These are phyloP conservation scores for Yarrowia porcina DNA, from an alignment of 805 yeast species.

Conservation along the genomic window DNA sequence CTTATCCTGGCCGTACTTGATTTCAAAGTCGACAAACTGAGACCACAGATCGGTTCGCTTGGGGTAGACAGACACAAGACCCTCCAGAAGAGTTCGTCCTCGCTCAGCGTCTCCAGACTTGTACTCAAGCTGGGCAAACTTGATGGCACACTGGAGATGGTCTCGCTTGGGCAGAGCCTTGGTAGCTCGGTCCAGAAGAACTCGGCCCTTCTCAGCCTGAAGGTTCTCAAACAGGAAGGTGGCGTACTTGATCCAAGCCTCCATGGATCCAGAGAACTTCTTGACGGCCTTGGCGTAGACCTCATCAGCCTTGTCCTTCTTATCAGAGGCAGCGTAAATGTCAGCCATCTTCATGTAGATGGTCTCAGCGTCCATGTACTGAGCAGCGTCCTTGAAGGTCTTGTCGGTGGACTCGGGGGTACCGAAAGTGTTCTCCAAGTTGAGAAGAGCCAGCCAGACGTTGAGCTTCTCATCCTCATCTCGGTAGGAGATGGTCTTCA, in stretches of 20 bases:
- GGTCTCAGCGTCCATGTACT: slow-evolving; percentile 82
- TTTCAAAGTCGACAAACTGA: slow-evolving; percentile 90
- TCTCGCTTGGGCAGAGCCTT: slow-evolving; percentile 62
- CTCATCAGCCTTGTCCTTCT: slow-evolving; percentile 63
- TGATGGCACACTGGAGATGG: slow-evolving; percentile 68
- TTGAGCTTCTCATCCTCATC: slow-evolving; percentile 92
- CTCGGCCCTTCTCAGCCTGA: slow-evolving; percentile 51
- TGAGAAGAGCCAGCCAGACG: slow-evolving; percentile 92
- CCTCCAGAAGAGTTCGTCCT: slow-evolving; percentile 93
- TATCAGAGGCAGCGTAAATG: slow-evolving; percentile 72
- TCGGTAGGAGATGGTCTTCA: slow-evolving; percentile 82
- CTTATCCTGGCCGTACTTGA: slow-evolving; percentile 57
- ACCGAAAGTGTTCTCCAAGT: slow-evolving; percentile 93
- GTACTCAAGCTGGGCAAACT: slow-evolving; percentile 87
- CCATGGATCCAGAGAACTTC: slow-evolving; percentile 68
- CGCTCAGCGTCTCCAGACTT: slow-evolving; percentile 80
- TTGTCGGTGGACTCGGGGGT: slow-evolving; percentile 75
- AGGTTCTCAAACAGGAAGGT: slow-evolving; percentile 64
- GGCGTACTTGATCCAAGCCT: slow-evolving; percentile 79
- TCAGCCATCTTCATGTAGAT: slow-evolving; percentile 78
- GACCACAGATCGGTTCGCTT: slow-evolving; percentile 93
- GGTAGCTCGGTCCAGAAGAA: slow-evolving; percentile 70
- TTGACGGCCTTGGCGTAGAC: slow-evolving; percentile 66
- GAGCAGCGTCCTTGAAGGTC: slow-evolving; percentile 77
- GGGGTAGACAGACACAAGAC: slow-evolving; percentile 82